These are phyloP conservation scores for Oryza meridionalis DNA, from an alignment of 176 grass and related monocot genomes.

Conservation along the genomic window DNA sequence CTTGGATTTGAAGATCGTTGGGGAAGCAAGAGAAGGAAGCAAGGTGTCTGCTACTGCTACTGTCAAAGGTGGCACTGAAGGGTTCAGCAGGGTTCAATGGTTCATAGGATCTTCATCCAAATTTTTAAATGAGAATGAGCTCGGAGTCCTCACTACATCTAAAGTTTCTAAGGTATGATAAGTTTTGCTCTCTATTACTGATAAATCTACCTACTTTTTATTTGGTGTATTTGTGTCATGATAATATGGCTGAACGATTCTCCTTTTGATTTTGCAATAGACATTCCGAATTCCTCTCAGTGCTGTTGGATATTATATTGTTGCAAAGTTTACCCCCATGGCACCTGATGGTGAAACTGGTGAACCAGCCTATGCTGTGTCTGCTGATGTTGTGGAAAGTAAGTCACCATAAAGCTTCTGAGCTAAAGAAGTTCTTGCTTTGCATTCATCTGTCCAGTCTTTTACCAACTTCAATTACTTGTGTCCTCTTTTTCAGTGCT, in stretches of 20 bases:
- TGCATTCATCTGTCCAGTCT: not conserved
- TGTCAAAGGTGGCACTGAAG: constrained; percentile 84
- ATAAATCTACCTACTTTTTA: constrained; percentile 17
- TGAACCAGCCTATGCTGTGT: constrained; percentile 79
- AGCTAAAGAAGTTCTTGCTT: not conserved
- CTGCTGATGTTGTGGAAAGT: constrained; percentile 83
- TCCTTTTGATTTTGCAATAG: constrained; percentile 51
- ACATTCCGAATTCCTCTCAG: constrained; percentile 83
- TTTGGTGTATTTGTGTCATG: constrained; percentile 1
- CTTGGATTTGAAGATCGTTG: constrained; percentile 75
- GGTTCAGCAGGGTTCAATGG: constrained; percentile 91
- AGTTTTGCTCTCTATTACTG: constrained; percentile 30
- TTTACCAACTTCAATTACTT: constrained; percentile 14
- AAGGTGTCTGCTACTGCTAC: constrained; percentile 69
- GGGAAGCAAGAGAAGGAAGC: constrained; percentile 87
- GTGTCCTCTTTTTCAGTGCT: constrained; percentile 63
- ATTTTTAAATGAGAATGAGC: constrained; percentile 65
- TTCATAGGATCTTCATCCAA: constrained; percentile 73
- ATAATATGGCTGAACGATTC: constrained; percentile 13
- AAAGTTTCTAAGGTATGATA: constrained; percentile 82
- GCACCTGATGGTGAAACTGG: constrained; percentile 89
- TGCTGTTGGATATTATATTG: constrained; percentile 78
- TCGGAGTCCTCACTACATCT: constrained; percentile 80
- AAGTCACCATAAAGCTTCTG: constrained; percentile 38
- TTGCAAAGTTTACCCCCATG: constrained; percentile 91